phyloP scores from a whole-genome alignment of 257 asterid genomes.

The Cinchona pubescens region DNA sequence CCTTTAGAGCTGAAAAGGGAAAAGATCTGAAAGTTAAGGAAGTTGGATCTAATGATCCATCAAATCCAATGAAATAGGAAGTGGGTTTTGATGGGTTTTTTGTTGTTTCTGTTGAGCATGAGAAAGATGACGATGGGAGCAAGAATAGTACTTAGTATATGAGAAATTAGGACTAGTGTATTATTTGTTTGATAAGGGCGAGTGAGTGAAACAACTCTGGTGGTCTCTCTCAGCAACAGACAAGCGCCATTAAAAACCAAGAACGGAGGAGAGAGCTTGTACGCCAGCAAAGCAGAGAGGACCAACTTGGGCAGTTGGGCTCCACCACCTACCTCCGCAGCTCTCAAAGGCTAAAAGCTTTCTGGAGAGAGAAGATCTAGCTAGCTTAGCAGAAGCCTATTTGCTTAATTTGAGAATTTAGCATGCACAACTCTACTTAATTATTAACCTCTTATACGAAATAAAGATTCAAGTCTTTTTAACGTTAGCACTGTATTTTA shows the following conservation, averaged over 20 bases:
- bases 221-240: conserved; percentile 64
- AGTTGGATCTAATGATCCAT: conserved; percentile 68
- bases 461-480: background rate
- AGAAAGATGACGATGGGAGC: conserved; percentile 17
- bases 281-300: conserved; percentile 74
- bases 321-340: conserved; percentile 41
- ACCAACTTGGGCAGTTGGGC: conserved; percentile 72
- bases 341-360: background rate
- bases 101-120: conserved; percentile 20
- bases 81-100: conserved; percentile 19
- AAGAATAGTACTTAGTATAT: too few species aligned
- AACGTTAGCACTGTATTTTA: too few species aligned
- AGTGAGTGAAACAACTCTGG: conserved; percentile 46
- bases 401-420: background rate
- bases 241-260: conserved; percentile 83
- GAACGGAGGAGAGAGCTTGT: conserved; percentile 68
- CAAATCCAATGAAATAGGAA: conserved; percentile 36
- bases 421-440: background rate
- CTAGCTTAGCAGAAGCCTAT: background rate
- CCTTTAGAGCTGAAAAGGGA: conserved; percentile 33
- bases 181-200: too few species aligned
- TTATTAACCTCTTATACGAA: too few species aligned
- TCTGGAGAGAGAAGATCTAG: conserved; percentile 7
- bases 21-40: conserved; percentile 59
- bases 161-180: too few species aligned